Base-by-base conservation (phyloP, 164 flowering plant species). In the Vitis rotundifolia region DNA sequence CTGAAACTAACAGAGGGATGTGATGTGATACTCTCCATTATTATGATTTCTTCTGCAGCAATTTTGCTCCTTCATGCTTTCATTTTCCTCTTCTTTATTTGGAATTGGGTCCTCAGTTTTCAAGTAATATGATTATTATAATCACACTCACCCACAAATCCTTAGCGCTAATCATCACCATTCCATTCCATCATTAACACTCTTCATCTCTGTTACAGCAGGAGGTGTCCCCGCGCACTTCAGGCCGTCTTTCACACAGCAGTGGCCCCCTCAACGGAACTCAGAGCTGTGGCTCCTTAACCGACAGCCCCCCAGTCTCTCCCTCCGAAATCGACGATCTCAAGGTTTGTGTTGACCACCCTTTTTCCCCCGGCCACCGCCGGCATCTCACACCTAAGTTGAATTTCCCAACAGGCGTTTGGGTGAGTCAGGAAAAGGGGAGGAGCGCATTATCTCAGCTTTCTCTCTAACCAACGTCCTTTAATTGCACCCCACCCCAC, bases 291-390 rank as follows among this genome's bases (percentile, higher is more conserved):
- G 94, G 97, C 53, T 89, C 97, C 48, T 72, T 91, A 12, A 87
- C 97, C 1, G 99, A 90, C 70, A 95, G 98, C 72, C 98, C 98
- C 4, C 98, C 99, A 0, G 86, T 85, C 19, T 95, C 99, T 28
- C 98, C 98, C 19, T 89, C 91, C 11, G 96, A 90, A 68, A 77
- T 87, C 48, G 98, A 95, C 68, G 98, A 93, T 64, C n/a, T 77
- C 58, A 95, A 95, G 99, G 99, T 92, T 66, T 2, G 75, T 64
- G 54, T 29, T 62, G 10, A 37, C 16, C 19, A 15, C 59, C 15
- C 19, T 51, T 9, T 15, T 22, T 31, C 11, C 59, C 61, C 37
- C 26, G 54, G 53, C 48, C 44, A 14, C 11, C 16, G 48, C 31
- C 37, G 26, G 58, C 52, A 47, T 49, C 15, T 47, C n/a, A 12